These are phyloP conservation scores for Lodderomyces orthopsilosis DNA, from an alignment of 1,139 yeast genomes.

Conservation along the genomic window DNA sequence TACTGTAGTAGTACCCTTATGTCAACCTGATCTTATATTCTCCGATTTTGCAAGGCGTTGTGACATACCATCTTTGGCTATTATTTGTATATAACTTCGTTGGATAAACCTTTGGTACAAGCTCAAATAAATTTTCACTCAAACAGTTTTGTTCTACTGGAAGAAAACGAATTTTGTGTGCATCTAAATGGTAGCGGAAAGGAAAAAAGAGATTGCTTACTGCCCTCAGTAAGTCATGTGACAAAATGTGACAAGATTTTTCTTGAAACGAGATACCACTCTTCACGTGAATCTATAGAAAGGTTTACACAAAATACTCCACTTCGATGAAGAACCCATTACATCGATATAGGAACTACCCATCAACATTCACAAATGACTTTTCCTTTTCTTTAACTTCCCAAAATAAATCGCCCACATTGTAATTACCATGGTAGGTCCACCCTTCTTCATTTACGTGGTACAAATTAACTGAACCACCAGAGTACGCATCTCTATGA, in stretches of 20 bases:
- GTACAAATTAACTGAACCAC: conserved; percentile 91
- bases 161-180: not conserved
- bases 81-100: conserved; percentile 6
- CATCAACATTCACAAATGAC: conserved; percentile 86
- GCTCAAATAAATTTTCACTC: conserved; percentile 1
- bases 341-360: conserved; percentile 23
- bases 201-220: not conserved
- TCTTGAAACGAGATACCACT: not conserved
- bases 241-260: not conserved
- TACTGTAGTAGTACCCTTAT: no score
- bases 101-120: not conserved
- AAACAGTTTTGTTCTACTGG: not conserved
- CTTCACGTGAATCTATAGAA: not conserved
- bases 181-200: not conserved
- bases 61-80: conserved; percentile 15
- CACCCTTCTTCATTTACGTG: conserved; percentile 94
- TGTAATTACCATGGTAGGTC: conserved; percentile 93
- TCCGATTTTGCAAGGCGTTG: not conserved
- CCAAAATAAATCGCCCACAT: conserved; percentile 91
- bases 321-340: no score
- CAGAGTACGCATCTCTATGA: conserved; percentile 97
- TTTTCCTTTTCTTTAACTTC: conserved; percentile 84
- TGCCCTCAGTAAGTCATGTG: not conserved
- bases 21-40: no score
- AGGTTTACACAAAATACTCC: conserved; percentile 2